Evolutionary conservation across 306 rosid species (phyloP), one percentile per base, ranked within the genome.

Genomic region (Gynostemma pentaphyllum): DNA sequence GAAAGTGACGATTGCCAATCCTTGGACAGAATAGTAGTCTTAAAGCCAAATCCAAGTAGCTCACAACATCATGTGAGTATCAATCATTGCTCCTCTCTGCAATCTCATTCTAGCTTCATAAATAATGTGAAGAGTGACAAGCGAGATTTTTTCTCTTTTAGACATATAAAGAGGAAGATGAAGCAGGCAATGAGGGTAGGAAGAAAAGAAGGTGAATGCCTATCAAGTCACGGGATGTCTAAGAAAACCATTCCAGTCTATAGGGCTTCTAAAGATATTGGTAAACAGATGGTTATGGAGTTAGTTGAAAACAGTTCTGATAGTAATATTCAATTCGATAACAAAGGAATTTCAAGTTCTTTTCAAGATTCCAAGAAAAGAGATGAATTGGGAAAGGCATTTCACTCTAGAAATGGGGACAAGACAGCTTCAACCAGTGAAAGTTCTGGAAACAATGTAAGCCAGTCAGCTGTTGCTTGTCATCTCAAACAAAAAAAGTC

Each of bases 101-200:
- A 70, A 66, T 75, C 81, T 67, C 71, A 10, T 69, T 28, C 54
- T 30, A 62, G 70, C 68, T 62, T 53, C 27, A 67, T 63, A 39
- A 44, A 68, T 66, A 68, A 74, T 28, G 68, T 27, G 22, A 71
- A 67, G 51, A 62, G 67, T 54, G 74, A 9, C 10, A 76, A 70
- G 74, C 70, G 71, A 37, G 50, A 70, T 5, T 28, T 45, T 70
- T 75, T 71, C 68, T 64, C 80, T 30, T 64, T 85, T 26, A 73
- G 79, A 62, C 76, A 42, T 56, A 46, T 82, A 37, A 85, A 75
- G 74, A 78, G 78, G 80, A 85, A 78, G 72, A 53, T 83, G 72
- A 81, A 59, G 64, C 74, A 79, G 23, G 87, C 70, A 49, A 66
- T 81, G 75, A 72, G 78, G 63, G 64, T 45, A 27, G 65, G 77